Conservation (phyloP, 805 yeast genomes). For the Myxozyma sirexii region DNA sequence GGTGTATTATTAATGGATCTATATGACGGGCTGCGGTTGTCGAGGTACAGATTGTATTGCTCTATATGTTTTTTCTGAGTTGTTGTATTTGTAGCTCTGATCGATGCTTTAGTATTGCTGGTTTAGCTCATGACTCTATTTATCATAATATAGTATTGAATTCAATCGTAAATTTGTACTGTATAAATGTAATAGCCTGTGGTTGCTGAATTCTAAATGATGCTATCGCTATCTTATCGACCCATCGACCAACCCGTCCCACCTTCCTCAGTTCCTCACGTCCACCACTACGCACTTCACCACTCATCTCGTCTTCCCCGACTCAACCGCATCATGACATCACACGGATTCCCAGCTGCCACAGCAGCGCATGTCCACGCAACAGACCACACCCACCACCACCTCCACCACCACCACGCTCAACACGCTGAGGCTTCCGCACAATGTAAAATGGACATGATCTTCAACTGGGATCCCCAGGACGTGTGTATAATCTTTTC, state of each 20-base stretch:
- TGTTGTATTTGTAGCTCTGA: too few species aligned
- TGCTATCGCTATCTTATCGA: too few species aligned
- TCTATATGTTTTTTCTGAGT: neutral
- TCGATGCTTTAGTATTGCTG: too few species aligned
- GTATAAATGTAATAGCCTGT: too few species aligned
- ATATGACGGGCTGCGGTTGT: neutral
- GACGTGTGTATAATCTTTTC: slow-evolving; percentile 70
- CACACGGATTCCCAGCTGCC: neutral
- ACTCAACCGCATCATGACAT: neutral
- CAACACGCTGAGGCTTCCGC: slow-evolving; percentile 3
- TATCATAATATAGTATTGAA: too few species aligned
- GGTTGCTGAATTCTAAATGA: too few species aligned
- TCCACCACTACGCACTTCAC: too few species aligned
- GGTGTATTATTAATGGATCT: neutral
- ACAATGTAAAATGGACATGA: slow-evolving; percentile 49
- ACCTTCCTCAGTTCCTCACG: too few species aligned
- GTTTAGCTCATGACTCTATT: too few species aligned
- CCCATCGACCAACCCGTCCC: too few species aligned
- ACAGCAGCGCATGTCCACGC: slow-evolving; percentile 5
- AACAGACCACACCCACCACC: neutral
- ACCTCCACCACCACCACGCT: neutral
- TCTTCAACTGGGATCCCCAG: slow-evolving; percentile 76
- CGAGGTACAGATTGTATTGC: too few species aligned
- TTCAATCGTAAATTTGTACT: too few species aligned
- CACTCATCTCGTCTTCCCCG: neutral